Evolutionary conservation across 2,329 filamentous ascomycete genomes (phyloP), one percentile per base, ranked within the genome.

Genomic region (Fusarium scirpi): DNA sequence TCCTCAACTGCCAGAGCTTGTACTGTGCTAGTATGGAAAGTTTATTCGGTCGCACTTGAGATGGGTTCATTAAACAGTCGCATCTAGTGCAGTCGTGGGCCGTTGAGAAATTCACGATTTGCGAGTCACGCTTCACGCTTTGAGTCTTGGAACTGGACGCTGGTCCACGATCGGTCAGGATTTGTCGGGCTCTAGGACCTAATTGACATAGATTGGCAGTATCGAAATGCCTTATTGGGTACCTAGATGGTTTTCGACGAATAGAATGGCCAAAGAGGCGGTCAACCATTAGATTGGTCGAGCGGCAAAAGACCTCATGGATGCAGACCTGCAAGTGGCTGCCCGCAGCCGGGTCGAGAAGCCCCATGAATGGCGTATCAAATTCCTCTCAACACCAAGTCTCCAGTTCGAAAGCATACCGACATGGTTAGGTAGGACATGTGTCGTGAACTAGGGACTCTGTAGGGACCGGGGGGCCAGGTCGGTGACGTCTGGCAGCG

Each of bases 41-140:
- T 53, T 53, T 61, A 75, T 74, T 75, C 72, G 73, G 70, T 70
- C 54, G 57, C 18, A 59, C 55, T 49, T 56, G 46, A 72, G 72
- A 74, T 73, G 72, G 62, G 47, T 67, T 75, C 70, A 75, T 75
- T 63, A 75, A 75, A 75, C 71, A 59, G 46, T 53, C n/a, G n/a
- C 38, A 41, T 45, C 41, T 75, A 74, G 73, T 73, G 67, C 59
- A 62, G 61, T 65, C 61, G 63, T 70, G 67, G 61, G 63, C 57
- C 56, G 58, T 65, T 43, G 62, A 48, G 58, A 16, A 70, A 67
- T 70, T 67, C 67, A 64, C 62, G 49, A 52, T 47, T 70, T 66
- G 62, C 70, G 70, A 73, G 71, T 74, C 67, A 72, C 57, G 58
- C 44, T 58, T 63, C 62, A 70, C 67, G 52, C 63, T 72, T 67